Conservation (phyloP, 257 asterid genomes). For the Nicotiana attenuata region DNA sequence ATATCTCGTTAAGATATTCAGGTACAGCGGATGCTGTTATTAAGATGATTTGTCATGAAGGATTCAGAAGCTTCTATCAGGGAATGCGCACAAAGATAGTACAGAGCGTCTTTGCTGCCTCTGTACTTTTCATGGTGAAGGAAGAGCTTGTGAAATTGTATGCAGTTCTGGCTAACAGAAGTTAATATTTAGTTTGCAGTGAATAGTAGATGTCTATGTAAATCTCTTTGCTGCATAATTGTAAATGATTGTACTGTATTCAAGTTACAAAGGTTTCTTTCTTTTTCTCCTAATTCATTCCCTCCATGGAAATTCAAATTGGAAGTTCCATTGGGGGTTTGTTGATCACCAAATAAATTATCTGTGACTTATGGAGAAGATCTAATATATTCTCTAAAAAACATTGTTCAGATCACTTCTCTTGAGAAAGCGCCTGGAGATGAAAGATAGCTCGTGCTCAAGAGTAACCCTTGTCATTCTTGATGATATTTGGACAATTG, state of each 20-base stretch:
- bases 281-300: not conserved
- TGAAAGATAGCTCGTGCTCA: not conserved
- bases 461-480: not conserved
- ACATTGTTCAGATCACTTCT: not conserved
- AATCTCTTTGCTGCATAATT: not conserved
- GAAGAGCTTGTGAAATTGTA: conserved; percentile 82
- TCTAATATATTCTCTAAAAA: not conserved
- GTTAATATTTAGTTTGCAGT: not conserved
- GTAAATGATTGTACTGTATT: not conserved
- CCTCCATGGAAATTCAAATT: not conserved
- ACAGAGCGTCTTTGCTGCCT: conserved; percentile 92
- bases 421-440: not conserved
- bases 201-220: not conserved
- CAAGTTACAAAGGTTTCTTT: not conserved
- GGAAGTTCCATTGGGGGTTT: not conserved
- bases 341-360: not conserved
- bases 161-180: conserved; percentile 25
- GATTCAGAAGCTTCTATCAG: conserved; percentile 73
- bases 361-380: not conserved
- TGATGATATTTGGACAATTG: not conserved
- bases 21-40: conserved; percentile 79
- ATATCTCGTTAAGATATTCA: conserved; percentile 67
- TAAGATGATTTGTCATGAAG: conserved; percentile 85
- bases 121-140: conserved; percentile 86
- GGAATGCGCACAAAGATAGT: conserved; percentile 94